Evolutionary conservation across 257 asterid species (phyloP), one percentile per base, ranked within the genome.

Genomic region (Penstemon davidsonii): DNA sequence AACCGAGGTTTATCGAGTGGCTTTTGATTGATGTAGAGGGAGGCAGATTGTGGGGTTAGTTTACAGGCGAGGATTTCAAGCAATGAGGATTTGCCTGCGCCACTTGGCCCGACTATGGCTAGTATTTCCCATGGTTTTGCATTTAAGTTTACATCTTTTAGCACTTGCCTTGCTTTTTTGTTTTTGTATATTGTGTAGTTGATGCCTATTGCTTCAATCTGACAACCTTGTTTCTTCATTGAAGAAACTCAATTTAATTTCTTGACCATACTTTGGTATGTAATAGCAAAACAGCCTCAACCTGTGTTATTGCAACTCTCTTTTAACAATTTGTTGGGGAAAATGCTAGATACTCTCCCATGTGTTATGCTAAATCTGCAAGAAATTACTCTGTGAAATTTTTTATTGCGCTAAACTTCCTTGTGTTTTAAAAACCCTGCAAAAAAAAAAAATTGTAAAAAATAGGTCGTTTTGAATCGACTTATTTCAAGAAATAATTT

Each of bases 101-200:
- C 97, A 69, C 98, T 92, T 6, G 98, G 98, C 5, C 98, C 98
- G 3, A 90, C 88, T 46, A 93, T 86, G 51, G 98, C 95, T 5
- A 90, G 90, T 2, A 93, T 80, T 64, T 93, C 98, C 80, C 92
- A 86, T 41, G 96, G 88, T 56, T 84, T 88, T 0, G 98, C 98
- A 8, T 82, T 73, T 62, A 90, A 75, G 81, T 55, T 81, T 0
- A 90, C 87, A 52, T 85, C 83, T 62, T 79, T 86, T 50, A 93
- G 84, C 5, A 93, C 97, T 59, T 73, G 81, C 2, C 42, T 67
- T 36, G 42, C 40, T 25, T 63, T 67, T 6, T 46, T 59, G 42
- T 64, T 77, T 44, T 73, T 67, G 76, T 71, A 44, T 86, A 91
- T 78, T 41, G 90, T 67, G 90, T 90, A 93, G 80, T 88, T 90